A percentile compares a stretch with the other conserved stretches of the same genome.
Conservation (phyloP, 768 basidiomycete species). For the Lactifluus echinatus region DNA sequence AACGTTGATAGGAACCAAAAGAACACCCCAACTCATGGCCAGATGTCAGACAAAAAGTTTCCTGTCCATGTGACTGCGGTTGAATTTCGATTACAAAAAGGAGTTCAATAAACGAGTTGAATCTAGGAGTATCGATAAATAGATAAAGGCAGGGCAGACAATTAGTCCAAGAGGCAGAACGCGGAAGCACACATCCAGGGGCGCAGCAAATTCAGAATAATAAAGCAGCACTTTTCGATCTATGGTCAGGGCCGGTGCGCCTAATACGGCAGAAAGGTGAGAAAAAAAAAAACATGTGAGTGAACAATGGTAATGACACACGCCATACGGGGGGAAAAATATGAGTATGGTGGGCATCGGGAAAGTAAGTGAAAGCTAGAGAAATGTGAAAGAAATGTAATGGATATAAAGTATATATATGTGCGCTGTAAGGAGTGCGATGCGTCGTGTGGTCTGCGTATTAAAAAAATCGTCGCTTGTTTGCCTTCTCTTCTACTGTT, state of each 20-base stretch:
- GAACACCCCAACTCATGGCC: too few relatives aligned
- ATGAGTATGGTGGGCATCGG: neutral
- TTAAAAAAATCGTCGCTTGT: constrained; percentile 71
- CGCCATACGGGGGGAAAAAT: neutral
- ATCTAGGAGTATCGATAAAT: constrained; percentile 9
- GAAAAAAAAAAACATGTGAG: constrained; percentile 5
- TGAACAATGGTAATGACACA: neutral
- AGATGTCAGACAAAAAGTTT: neutral
- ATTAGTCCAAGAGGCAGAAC: neutral
- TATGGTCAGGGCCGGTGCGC: neutral
- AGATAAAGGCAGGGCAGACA: neutral
- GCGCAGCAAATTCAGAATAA: neutral
- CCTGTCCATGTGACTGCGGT: neutral
- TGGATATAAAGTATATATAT: constrained; percentile 2
- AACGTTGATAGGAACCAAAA: too few relatives aligned
- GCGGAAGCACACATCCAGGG: neutral
- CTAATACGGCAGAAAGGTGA: neutral
- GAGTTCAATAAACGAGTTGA: neutral
- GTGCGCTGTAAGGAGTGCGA: constrained; percentile 7
- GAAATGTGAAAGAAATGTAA: neutral
- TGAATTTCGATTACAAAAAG: constrained; percentile 10
- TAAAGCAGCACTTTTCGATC: neutral
- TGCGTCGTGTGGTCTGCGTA: neutral
- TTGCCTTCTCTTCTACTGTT: constrained; percentile 59
- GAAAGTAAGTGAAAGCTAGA: neutral